Conservation (phyloP, 2,329 filamentous ascomycete genomes). For the Fusarium setosum region DNA sequence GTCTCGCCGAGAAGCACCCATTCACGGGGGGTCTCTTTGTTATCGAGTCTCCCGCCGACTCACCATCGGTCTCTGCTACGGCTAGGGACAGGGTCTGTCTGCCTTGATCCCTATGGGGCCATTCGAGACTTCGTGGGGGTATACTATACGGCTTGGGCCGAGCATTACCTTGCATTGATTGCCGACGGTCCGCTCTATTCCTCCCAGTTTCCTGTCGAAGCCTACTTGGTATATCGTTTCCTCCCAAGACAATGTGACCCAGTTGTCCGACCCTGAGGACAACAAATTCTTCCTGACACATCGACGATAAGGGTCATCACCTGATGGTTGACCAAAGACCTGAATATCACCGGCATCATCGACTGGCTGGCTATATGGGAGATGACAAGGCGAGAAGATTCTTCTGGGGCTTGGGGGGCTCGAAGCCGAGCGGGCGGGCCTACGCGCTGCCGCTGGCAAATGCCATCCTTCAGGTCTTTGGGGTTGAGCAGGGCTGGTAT, state of each 20-base stretch:
- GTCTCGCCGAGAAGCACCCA: background rate
- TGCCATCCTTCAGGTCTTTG: slow-evolving; percentile 28
- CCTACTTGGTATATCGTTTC: slow-evolving; percentile 53
- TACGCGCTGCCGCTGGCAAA: slow-evolving; percentile 31
- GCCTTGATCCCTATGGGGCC: slow-evolving; percentile 34
- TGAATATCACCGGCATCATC: slow-evolving; percentile 52
- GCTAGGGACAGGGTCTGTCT: slow-evolving; percentile 46
- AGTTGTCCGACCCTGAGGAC: background rate
- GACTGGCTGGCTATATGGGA: slow-evolving; percentile 28
- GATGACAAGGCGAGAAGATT: slow-evolving; percentile 35
- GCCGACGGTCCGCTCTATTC: slow-evolving; percentile 46
- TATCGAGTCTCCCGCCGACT: background rate
- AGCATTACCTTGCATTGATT: slow-evolving; percentile 43
- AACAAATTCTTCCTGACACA: slow-evolving; percentile 57
- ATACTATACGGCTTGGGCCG: slow-evolving; percentile 40
- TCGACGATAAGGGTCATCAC: slow-evolving; percentile 59
- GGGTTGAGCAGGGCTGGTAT: slow-evolving; percentile 15
- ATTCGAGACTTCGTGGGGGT: slow-evolving; percentile 16
- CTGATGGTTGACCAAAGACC: slow-evolving; percentile 53
- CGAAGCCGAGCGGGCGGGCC: slow-evolving; percentile 24
- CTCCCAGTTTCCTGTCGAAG: slow-evolving; percentile 39
- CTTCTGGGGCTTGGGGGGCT: slow-evolving; percentile 35
- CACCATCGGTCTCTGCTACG: slow-evolving; percentile 28
- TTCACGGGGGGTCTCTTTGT: background rate
- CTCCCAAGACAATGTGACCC: slow-evolving; percentile 30